phyloP scores from a whole-genome alignment of 2,329 filamentous ascomycete species.

The Neofusicoccum cordaticola region DNA sequence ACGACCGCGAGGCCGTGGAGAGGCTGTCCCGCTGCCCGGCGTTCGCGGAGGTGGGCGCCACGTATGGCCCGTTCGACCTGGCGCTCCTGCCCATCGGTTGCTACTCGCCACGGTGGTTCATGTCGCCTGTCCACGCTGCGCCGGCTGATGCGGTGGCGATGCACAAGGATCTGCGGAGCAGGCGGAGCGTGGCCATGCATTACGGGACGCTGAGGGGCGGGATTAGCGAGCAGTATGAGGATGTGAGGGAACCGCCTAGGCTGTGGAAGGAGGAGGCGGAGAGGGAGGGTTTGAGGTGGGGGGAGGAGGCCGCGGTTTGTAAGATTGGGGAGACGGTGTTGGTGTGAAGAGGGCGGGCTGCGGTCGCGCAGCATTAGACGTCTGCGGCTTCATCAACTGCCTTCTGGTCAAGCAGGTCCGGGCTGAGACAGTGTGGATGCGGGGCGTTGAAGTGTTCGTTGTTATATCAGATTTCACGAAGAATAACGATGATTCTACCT shows the following conservation, averaged over 20 bases:
- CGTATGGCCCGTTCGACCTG: slow-evolving; percentile 50
- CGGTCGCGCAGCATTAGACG: too few species aligned
- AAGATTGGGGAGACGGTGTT: slow-evolving; percentile 49
- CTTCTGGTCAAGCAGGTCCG: too few species aligned
- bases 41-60: slow-evolving; percentile 47
- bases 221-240: slow-evolving; percentile 46
- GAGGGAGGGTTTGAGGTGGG: slow-evolving; percentile 40
- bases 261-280: slow-evolving; percentile 46
- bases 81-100: slow-evolving; percentile 50
- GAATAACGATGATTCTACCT: too few species aligned
- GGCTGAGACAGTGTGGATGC: too few species aligned
- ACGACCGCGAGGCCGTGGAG: slow-evolving; percentile 29
- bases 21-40: slow-evolving; percentile 45
- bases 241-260: slow-evolving; percentile 47
- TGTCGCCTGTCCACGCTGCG: slow-evolving; percentile 47
- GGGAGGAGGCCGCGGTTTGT: slow-evolving; percentile 37
- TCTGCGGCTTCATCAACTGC: too few species aligned
- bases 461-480: background rate
- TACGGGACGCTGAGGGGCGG: slow-evolving; percentile 49
- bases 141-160: slow-evolving; percentile 49
- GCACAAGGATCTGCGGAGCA: slow-evolving; percentile 47
- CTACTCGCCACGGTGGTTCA: slow-evolving; percentile 44
- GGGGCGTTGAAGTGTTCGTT: background rate
- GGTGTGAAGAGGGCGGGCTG: slow-evolving; percentile 25
- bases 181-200: slow-evolving; percentile 52